phyloP scores from a whole-genome alignment of 805 yeast species.

The Lachancea thermotolerans region DNA sequence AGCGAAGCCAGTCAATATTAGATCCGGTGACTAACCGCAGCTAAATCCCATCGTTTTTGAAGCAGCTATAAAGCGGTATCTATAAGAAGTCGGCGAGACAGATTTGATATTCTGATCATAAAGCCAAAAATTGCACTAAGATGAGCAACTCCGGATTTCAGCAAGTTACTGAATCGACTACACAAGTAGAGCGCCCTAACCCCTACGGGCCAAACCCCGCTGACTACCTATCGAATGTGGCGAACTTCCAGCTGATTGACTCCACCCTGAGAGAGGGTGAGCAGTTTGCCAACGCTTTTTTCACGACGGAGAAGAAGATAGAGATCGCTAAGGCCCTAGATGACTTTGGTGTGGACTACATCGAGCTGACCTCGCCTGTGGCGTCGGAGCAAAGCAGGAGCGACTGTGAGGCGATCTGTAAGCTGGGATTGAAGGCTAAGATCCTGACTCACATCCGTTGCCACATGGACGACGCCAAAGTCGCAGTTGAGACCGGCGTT shows the following conservation, averaged over 20 bases:
- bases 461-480: conserved; percentile 97
- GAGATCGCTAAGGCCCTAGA: conserved; percentile 96
- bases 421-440: conserved; percentile 91
- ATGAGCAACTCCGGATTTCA: conserved; percentile 29
- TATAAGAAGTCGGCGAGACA: neutral
- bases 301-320: conserved; percentile 87
- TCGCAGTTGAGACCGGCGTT: conserved; percentile 97
- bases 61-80: neutral
- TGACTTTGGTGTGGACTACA: conserved; percentile 97
- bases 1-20: neutral
- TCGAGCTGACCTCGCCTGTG: conserved; percentile 95
- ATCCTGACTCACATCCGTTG: conserved; percentile 95
- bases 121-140: neutral
- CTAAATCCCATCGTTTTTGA: neutral
- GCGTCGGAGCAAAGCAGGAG: conserved; percentile 89
- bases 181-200: conserved; percentile 40
- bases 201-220: conserved; percentile 97
- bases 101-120: neutral
- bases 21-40: neutral
- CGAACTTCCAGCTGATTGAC: conserved; percentile 85
- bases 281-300: conserved; percentile 96
- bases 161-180: conserved; percentile 40
- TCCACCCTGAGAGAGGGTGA: conserved; percentile 97
- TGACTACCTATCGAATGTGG: conserved; percentile 84
- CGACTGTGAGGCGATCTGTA: conserved; percentile 98